Conservation (phyloP, 257 asterid species). For the Petunia axillaris region DNA sequence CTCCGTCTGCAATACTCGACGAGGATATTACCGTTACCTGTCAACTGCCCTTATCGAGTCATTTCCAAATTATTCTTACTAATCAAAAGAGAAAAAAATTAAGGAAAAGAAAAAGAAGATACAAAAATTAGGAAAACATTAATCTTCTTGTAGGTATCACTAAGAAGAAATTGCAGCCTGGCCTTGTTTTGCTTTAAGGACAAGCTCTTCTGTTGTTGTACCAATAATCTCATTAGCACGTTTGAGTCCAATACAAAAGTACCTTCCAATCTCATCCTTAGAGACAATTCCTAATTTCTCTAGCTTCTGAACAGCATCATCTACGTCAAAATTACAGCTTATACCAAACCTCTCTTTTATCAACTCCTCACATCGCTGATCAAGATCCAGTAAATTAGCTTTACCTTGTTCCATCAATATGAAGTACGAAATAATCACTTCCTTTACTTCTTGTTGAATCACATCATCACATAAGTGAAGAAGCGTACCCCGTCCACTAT, state of each 20-base stretch:
- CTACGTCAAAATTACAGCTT: constrained; percentile 86
- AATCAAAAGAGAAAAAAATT: background rate
- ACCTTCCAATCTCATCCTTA: constrained; percentile 83
- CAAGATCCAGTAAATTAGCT: constrained; percentile 90
- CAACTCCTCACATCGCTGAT: constrained; percentile 81
- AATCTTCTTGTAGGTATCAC: too few species aligned
- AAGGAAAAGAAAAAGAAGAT: background rate
- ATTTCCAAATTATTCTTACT: constrained; percentile 1
- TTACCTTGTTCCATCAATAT: constrained; percentile 96
- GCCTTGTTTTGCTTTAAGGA: constrained; percentile 75
- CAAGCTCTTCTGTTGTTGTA: constrained; percentile 88
- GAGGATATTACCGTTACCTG: background rate
- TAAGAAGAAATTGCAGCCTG: constrained; percentile 29
- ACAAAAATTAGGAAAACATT: too few species aligned
- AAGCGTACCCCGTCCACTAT: constrained; percentile 94
- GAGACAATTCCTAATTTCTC: constrained; percentile 87
- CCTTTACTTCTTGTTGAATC: constrained; percentile 97
- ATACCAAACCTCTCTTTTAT: constrained; percentile 87
- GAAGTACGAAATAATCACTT: constrained; percentile 91
- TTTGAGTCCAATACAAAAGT: constrained; percentile 78
- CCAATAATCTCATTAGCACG: constrained; percentile 97
- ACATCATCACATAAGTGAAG: constrained; percentile 97
- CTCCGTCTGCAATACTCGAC: background rate
- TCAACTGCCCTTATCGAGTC: background rate
- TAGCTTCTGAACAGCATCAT: constrained; percentile 85